Evolutionary conservation across 2,329 filamentous ascomycete genomes (phyloP), one percentile per base, ranked within the genome.

Genomic region (Aspergillus clavatus): DNA sequence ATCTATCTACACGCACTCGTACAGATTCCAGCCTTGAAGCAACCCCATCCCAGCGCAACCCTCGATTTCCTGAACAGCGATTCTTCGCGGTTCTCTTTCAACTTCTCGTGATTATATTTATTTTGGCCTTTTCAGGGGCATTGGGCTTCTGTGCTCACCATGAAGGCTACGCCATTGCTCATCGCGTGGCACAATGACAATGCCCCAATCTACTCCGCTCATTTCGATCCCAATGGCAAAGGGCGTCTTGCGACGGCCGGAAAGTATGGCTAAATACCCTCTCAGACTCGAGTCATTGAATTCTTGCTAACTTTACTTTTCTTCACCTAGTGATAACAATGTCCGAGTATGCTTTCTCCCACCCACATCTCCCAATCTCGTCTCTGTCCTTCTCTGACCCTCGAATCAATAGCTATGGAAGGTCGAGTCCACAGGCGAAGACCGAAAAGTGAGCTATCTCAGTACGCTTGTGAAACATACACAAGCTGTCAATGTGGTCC

Each of bases 141-240:
- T 53, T 56, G 61, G 60, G 59, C 58, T 60, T 50, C 48, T 53
- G 51, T 54, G 54, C 49, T 55, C 63, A 64, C 69, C 66, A 98
- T 98, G 93, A 97, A 95, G 80, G 90, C 89, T 65, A 85, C 89
- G 63, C 91, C 93, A 59, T 80, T 98, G 58, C 91, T 97, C 66
- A 91, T 98, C 73, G 89, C 94, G 76, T 98, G 93, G 93, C 94
- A 98, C 72, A 88, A 96, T 70, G 88, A 95, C 65, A 95, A 94
- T 72, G 83, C 88, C 60, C 93, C 93, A 47, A 90, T 98, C 67
- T 98, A 97, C 74, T 96, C 91, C 35, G 89, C 89, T 58, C 91
- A 97, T 69, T 98, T 97, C 67, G 91, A 98, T 67, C 88, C 88
- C 38, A 80, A 88, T 63, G 89, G 89, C 53, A 96, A 93, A 69